Base-by-base conservation (phyloP, 73 alveolate species). In the Symbiodinium pilosum region DNA sequence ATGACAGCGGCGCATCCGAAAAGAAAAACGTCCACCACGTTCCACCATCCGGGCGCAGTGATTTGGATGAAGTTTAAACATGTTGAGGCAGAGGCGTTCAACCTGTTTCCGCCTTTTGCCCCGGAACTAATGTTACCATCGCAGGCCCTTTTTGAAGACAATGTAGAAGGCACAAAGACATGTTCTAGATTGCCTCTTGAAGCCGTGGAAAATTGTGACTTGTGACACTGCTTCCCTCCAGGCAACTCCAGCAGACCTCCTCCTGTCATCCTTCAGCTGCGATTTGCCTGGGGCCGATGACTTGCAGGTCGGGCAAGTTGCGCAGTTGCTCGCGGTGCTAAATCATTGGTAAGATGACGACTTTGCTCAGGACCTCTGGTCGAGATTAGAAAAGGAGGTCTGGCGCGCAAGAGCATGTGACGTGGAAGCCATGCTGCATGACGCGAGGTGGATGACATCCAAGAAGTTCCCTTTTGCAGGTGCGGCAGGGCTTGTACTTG, bases 381-480 rank as follows among this genome's bases (percentile, higher is more conserved):
- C 81, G 34, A 64, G 81, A 64, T 38, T 64, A 38, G 38, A 64
- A 64, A 14, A 32, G 30, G 81, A 64, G 81, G 81, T 38, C 1
- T 26, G 77, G 36, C 81, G 73, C 41, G 3, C 12, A 16, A 16
- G 34, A 32, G 2, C 44, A 73, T 8, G 28, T n/a, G 18, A 28
- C 34, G 44, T 24, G 26, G 36, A 59, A 59, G 77, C 30, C 77
- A 20, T 32, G 85, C 14, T 73, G 42, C 16, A 34, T 28, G 34
- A 14, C 43, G 54, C 2, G 38, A 68, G 73, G 38, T 40, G 44
- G 96, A 91, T 43, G 96, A 91, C 18, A 87, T 91, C 5, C 96
- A 69, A n/a, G 96, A 91, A 43, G 77, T 91, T 38, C 96, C 87
- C 18, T 38, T 91, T 30, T 68, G 96, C 54, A 91, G 96, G 96